Evolutionary conservation across 352 stramenopile genomes (phyloP), one percentile per base, ranked within the genome.

Genomic region (Phytophthora cactorum): DNA sequence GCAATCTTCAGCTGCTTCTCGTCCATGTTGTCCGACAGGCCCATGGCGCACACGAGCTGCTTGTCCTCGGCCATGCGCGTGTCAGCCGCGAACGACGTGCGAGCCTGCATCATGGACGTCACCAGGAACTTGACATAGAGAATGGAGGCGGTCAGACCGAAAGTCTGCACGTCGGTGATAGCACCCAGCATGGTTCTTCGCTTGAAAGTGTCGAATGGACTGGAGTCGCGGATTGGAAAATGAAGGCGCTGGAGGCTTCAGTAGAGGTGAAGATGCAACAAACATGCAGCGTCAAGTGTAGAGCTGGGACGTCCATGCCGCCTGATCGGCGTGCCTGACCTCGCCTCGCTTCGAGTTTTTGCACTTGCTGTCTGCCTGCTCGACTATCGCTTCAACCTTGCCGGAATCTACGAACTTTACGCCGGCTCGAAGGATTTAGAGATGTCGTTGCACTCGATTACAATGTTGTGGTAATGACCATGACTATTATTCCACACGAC

Each of bases 81-180:
- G 60, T 81, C 81, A 17, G 78, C 74, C 10, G 64, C 58, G 52
- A 89, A 91, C 15, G 71, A 74, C 47, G 73, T 75, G 41, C 77
- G 65, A 27, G 68, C 78, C 32, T 89, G 80, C 36, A 81, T 71
- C 63, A 85, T 83, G 22, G 76, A 75, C 17, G 77, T 75, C 3
- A 32, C 75, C 62, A 89, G 44, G 56, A 87, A 87, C 73, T 89
- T 89, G 78, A 84, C 44, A 68, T 88, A 91, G 39, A 89, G 77
- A 46, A 79, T 53, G 7, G 65, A 57, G 7, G 69, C 49, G 49
- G 74, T 52, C 3, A 78, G 53, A 9, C 73, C 78, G 58, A 81
- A 74, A 17, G 62, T 61, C 46, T 76, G 68, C 27, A 79, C 53
- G 53, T 76, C 67, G 22, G 67, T 72, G 53, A 65, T 63, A 22